A percentile compares a stretch with the other conserved stretches of the same genome.
Conservation (phyloP, 441 rosid genomes). For the Metrosideros polymorpha region DNA sequence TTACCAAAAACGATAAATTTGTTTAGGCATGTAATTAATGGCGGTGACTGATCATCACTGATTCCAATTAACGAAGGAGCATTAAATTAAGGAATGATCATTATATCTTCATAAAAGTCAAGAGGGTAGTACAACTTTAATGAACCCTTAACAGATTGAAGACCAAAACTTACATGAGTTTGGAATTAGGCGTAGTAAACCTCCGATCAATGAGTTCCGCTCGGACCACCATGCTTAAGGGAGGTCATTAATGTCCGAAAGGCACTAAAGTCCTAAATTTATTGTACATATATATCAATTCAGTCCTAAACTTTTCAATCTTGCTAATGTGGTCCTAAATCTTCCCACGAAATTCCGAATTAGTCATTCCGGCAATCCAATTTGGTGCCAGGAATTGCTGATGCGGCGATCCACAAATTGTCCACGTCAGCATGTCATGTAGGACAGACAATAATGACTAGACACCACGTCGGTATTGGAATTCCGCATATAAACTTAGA, state of each 20-base stretch:
- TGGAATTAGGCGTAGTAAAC: not conserved
- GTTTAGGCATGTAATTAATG: not conserved
- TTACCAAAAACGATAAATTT: not conserved
- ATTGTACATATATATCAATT: not conserved
- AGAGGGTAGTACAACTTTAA: not conserved
- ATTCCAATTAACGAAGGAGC: not conserved
- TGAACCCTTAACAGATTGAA: not conserved
- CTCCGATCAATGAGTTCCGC: not conserved
- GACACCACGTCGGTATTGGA: not conserved
- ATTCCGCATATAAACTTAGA: not conserved
- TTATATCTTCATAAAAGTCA: not conserved
- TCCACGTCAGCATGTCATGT: not conserved
- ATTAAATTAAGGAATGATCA: not conserved
- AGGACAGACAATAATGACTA: fast-evolving
- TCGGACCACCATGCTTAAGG: not conserved
- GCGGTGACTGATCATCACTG: not conserved
- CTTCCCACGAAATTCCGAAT: fast-evolving
- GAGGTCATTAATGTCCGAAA: not conserved
- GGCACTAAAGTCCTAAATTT: not conserved
- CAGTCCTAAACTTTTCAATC: fast-evolving
- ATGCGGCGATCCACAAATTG: not conserved
- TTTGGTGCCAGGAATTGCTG: not conserved
- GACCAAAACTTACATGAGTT: not conserved
- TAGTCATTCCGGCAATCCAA: not conserved
- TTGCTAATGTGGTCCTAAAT: not conserved